These are phyloP conservation scores for Penicillium canescens DNA, from an alignment of 495 filamentous ascomycete species.

Conservation along the genomic window DNA sequence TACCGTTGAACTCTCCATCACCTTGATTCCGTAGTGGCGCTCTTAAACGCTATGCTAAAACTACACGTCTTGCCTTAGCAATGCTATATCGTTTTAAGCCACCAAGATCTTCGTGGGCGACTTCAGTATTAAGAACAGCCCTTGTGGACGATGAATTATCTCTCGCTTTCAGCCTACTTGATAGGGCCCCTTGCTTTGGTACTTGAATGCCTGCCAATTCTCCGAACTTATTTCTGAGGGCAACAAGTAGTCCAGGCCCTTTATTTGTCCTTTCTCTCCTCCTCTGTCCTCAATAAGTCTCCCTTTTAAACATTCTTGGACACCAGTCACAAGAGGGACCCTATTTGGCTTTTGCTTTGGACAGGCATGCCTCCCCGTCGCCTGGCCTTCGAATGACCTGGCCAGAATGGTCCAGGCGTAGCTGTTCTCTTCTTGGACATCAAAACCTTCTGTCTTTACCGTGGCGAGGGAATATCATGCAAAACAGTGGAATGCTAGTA, in stretches of 20 bases:
- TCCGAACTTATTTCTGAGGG: neutral
- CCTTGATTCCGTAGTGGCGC: too few relatives aligned
- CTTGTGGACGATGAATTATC: too few relatives aligned
- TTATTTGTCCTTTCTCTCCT: neutral
- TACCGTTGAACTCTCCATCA: too few relatives aligned
- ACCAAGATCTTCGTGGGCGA: too few relatives aligned
- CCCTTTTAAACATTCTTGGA: too few relatives aligned
- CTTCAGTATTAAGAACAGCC: too few relatives aligned
- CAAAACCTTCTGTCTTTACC: neutral
- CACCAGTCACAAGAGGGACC: neutral
- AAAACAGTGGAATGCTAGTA: neutral
- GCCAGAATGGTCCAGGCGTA: neutral
- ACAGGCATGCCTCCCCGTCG: neutral
- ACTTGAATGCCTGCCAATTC: neutral
- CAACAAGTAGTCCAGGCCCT: neutral
- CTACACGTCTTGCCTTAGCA: too few relatives aligned
- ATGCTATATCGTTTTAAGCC: too few relatives aligned
- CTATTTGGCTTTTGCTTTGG: neutral
- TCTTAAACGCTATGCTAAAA: too few relatives aligned
- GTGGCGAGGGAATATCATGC: neutral
- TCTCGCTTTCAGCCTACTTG: too few relatives aligned
- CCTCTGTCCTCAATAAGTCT: neutral
- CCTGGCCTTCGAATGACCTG: neutral
- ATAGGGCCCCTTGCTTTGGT: conserved; percentile 2
- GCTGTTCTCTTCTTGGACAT: neutral